Evolutionary conservation across 306 rosid species (phyloP).

Genomic region (Argentina anserina): DNA sequence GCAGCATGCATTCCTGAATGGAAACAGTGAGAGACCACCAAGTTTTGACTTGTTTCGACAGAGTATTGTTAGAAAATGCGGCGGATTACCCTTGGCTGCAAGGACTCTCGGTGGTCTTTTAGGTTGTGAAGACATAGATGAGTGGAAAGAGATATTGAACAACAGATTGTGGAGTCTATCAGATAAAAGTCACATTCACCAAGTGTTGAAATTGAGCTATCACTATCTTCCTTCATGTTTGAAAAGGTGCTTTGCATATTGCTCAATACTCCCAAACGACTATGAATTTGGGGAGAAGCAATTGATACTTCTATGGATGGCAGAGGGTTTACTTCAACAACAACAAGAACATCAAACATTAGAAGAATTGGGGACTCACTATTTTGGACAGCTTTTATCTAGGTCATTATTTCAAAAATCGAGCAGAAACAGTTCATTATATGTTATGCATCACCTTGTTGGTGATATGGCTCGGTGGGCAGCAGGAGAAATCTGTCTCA

Average conservation of each 20-base stretch:
- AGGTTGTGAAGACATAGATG: neutral
- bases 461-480: slow-evolving; percentile 28
- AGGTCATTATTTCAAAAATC: slow-evolving; percentile 33
- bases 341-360: neutral
- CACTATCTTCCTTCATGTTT: slow-evolving; percentile 18
- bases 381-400: slow-evolving; percentile 13
- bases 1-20: neutral
- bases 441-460: slow-evolving; percentile 39
- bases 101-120: slow-evolving; percentile 31
- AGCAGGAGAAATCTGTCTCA: neutral
- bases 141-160: slow-evolving; percentile 20
- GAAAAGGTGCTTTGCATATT: slow-evolving; percentile 40
- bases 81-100: slow-evolving; percentile 29
- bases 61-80: slow-evolving; percentile 25
- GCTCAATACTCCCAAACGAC: slow-evolving; percentile 27
- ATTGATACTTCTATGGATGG: slow-evolving; percentile 34
- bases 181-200: neutral
- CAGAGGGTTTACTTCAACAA: slow-evolving; percentile 21
- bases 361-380: slow-evolving; percentile 21
- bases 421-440: neutral
- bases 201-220: slow-evolving; percentile 25
- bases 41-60: slow-evolving; percentile 2
- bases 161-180: slow-evolving; percentile 20
- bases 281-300: slow-evolving; percentile 10
- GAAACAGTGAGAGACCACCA: neutral